Evolutionary conservation across 768 basidiomycete species (phyloP), one percentile per base, ranked within the genome.

Genomic region (Phanerochaete sordida): DNA sequence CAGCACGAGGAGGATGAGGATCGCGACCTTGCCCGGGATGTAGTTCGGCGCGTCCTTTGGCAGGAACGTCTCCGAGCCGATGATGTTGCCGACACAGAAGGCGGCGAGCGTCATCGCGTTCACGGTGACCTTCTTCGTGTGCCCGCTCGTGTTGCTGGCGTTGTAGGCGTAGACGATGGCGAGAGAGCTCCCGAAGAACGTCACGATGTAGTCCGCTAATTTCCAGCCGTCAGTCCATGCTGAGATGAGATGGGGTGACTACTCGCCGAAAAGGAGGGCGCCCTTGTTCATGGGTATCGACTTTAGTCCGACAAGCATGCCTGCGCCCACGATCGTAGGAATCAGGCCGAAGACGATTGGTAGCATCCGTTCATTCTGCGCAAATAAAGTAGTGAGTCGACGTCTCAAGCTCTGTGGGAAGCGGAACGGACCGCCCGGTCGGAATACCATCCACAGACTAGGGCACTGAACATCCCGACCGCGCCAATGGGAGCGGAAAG

Each of bases 11-110:
- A 87, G 74, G 3, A 84, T 74, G 76, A 87, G 80, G 64, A 88
- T 85, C 0, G 86, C 79, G 11, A 81, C 81, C 66, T 89, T 89
- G n/a, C 86, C 87, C 0, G 84, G 85, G 33, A 85, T 81, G 68
- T 88, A 89, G 16, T 67, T 76, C 0, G 85, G 84, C 3, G 83
- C 84, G 61, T 84, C 84, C 62, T 81, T 78, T 0, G 85, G 81
- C 31, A 79, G 81, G 66, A 89, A 85, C 27, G 86, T 84, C 68
- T 84, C 79, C 0, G 83, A 77, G 3, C 87, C 87, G 54, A 85
- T 75, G 46, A 86, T 83, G 65, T 87, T 86, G 19, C 86, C 83
- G 27, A 84, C 62, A 50, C 78, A 77, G 65, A 86, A 85, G 0
- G 81, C 71, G 2, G 76, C 75, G 23, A 86, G 70, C 3, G 83